Percentiles rank a stretch among this genome's conserved stretches.
phyloP scores from a whole-genome alignment of 2,329 filamentous ascomycete genomes.

The Dichotomopilus funicola region DNA sequence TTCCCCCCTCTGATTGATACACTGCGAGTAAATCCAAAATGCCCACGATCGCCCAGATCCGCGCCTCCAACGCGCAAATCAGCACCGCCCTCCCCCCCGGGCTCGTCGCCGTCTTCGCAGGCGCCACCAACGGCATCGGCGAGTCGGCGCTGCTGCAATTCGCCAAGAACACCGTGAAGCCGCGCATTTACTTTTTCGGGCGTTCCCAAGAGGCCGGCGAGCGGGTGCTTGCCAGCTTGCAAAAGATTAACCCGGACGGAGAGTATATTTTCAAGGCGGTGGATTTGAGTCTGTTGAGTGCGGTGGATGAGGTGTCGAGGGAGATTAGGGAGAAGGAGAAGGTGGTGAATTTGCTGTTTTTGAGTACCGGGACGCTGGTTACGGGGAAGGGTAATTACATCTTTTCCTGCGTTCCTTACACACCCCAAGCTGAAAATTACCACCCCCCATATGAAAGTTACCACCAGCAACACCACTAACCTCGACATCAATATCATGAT shows the following conservation, averaged over 20 bases:
- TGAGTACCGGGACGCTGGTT: conserved; percentile 23
- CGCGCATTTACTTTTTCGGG: conserved; percentile 23
- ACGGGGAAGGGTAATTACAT: conserved; percentile 9
- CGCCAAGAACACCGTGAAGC: conserved; percentile 14
- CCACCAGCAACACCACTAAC: background rate
- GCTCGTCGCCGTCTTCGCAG: conserved; percentile 70
- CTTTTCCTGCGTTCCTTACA: no score
- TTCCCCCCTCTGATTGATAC: no score
- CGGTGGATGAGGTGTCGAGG: conserved; percentile 11
- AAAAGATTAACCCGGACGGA: conserved; percentile 11
- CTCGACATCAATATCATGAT: background rate
- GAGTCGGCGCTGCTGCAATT: conserved; percentile 23
- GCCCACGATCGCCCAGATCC: conserved; percentile 3
- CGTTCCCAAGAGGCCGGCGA: conserved; percentile 11
- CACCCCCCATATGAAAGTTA: no score
- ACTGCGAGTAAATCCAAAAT: background rate
- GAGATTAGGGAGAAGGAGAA: conserved; percentile 11
- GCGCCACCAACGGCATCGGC: conserved; percentile 67
- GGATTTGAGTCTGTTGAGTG: conserved; percentile 24
- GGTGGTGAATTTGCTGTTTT: conserved; percentile 26
- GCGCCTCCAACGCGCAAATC: conserved; percentile 56
- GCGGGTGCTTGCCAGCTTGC: conserved; percentile 6
- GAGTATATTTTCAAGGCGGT: conserved; percentile 27
- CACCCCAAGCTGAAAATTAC: no score
- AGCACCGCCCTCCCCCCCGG: conserved; percentile 43